phyloP scores from a whole-genome alignment of 1,139 yeast genomes.

The Saccharomycopsis phalli region DNA sequence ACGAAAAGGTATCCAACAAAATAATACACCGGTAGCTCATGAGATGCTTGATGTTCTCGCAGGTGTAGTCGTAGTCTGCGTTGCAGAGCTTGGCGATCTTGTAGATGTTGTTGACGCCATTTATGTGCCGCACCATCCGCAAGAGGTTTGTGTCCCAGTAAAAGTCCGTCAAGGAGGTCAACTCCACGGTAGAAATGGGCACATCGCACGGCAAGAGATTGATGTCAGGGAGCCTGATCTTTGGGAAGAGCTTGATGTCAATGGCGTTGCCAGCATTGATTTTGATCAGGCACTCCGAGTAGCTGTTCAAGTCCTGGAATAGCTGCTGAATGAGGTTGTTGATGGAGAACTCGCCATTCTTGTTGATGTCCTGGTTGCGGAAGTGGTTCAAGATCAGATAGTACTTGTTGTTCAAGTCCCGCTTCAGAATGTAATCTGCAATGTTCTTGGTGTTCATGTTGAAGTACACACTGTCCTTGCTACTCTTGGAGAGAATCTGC shows the following conservation, averaged over 20 bases:
- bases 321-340: conserved; percentile 81
- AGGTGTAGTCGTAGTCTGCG: conserved; percentile 70
- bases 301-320: conserved; percentile 85
- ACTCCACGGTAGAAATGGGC: conserved; percentile 74
- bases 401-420: conserved; percentile 13
- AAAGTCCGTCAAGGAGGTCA: conserved; percentile 65
- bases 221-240: conserved; percentile 48
- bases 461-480: conserved; percentile 27
- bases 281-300: conserved; percentile 93
- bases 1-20: conserved; percentile 81
- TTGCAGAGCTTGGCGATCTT: conserved; percentile 73
- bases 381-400: conserved; percentile 13
- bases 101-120: conserved; percentile 79
- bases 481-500: conserved; percentile 51
- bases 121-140: conserved; percentile 72
- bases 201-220: conserved; percentile 59
- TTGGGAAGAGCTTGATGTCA: conserved; percentile 85
- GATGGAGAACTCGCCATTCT: conserved; percentile 49
- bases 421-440: conserved; percentile 8
- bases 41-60: conserved; percentile 84
- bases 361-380: conserved; percentile 20
- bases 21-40: conserved; percentile 83
- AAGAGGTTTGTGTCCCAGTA: conserved; percentile 98
- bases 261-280: conserved; percentile 84
- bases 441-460: conserved; percentile 7